These are phyloP conservation scores for Eimeria sp. DNA, from an alignment of 169 alveolate genomes.

Conservation along the genomic window DNA sequence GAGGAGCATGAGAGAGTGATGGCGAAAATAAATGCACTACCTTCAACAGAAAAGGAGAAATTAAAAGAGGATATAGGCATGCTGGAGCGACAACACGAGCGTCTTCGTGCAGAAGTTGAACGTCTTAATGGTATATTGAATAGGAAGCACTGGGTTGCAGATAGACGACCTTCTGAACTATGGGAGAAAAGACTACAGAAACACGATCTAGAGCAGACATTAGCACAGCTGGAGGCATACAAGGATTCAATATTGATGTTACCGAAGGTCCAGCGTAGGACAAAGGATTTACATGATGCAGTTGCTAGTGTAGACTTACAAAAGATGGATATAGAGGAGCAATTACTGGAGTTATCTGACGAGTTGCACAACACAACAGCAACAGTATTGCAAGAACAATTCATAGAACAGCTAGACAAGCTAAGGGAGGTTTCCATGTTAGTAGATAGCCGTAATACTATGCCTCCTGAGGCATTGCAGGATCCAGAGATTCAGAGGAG, in stretches of 20 bases:
- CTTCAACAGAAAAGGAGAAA: background rate
- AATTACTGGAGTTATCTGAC: constrained; percentile 35
- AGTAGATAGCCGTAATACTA: background rate
- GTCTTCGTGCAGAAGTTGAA: constrained; percentile 5
- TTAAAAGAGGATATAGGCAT: constrained; percentile 14
- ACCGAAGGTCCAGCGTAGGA: constrained; percentile 7
- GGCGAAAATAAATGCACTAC: background rate
- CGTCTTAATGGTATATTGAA: background rate
- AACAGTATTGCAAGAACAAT: constrained; percentile 11
- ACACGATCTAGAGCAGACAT: constrained; percentile 51
- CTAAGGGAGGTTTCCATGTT: background rate
- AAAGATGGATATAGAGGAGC: constrained; percentile 28
- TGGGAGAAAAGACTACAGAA: constrained; percentile 61
- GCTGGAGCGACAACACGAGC: constrained; percentile 18
- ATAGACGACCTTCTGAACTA: constrained; percentile 48
- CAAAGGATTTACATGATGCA: background rate
- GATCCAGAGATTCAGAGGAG: constrained; percentile 11
- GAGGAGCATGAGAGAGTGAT: constrained; percentile 31
- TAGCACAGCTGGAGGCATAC: constrained; percentile 48
- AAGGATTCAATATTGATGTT: background rate
- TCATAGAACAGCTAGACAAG: background rate
- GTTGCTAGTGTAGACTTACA: constrained; percentile 27
- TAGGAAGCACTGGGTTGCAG: constrained; percentile 10
- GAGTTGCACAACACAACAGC: background rate
- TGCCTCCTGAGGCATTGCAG: constrained; percentile 57